phyloP scores from a whole-genome alignment of 805 yeast species.

The Nakazawaea ambrosiae region DNA sequence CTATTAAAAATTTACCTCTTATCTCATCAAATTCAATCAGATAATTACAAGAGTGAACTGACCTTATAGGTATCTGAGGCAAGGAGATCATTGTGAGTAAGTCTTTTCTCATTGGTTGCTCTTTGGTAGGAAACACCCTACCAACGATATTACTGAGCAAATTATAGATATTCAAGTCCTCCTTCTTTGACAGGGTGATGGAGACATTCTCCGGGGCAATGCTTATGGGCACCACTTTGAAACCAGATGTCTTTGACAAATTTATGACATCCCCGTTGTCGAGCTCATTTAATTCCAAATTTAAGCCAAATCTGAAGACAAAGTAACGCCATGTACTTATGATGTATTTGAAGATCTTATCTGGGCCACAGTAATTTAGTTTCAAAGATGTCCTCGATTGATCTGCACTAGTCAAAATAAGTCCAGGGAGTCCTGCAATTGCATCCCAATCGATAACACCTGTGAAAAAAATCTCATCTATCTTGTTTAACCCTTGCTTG shows the following conservation, averaged over 20 bases:
- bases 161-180: too few relatives aligned
- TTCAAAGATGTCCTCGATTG: constrained; percentile 56
- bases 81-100: background rate
- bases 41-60: constrained; percentile 49
- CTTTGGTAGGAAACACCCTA: constrained; percentile 45
- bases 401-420: constrained; percentile 74
- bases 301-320: constrained; percentile 71
- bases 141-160: constrained; percentile 27
- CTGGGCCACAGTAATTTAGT: constrained; percentile 42
- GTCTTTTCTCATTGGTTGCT: background rate
- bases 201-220: background rate
- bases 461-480: constrained; percentile 64
- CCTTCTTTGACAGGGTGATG: background rate
- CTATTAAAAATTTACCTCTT: constrained; percentile 70
- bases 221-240: constrained; percentile 4
- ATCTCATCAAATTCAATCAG: constrained; percentile 58
- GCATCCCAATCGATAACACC: constrained; percentile 74
- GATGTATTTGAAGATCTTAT: constrained; percentile 40
- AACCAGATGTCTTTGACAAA: constrained; percentile 11
- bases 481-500: constrained; percentile 47
- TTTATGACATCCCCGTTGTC: constrained; percentile 13
- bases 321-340: constrained; percentile 82
- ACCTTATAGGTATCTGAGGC: constrained; percentile 11
- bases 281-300: constrained; percentile 29
- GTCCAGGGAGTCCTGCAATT: constrained; percentile 91